Percentiles rank a stretch among this genome's conserved stretches.
These are phyloP conservation scores for Babesia sp. DNA, from an alignment of 169 alveolate species.

Conservation along the genomic window DNA sequence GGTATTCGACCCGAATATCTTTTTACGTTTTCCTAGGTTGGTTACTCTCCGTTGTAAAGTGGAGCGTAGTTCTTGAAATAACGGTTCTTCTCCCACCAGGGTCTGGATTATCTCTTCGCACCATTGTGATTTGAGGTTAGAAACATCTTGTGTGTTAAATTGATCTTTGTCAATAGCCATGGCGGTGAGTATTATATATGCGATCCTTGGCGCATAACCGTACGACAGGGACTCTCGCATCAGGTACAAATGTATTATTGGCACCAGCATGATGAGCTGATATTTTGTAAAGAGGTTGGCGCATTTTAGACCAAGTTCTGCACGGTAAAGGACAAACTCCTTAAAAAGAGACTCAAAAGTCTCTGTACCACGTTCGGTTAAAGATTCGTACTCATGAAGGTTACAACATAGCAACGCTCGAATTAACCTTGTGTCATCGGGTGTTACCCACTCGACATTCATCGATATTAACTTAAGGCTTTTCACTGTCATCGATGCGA, in stretches of 20 bases:
- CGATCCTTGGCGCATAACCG: conserved; percentile 17
- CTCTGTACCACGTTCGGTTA: conserved; percentile 56
- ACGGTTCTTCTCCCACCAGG: neutral
- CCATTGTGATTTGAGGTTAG: conserved; percentile 3
- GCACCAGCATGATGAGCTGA: conserved; percentile 35
- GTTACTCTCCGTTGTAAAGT: neutral
- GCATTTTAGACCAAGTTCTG: conserved; percentile 31
- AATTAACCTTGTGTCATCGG: conserved; percentile 14
- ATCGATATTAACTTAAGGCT: conserved; percentile 15
- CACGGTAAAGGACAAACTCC: conserved; percentile 23
- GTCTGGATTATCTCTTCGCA: too few relatives aligned
- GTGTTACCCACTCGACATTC: conserved; percentile 2
- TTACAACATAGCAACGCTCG: conserved; percentile 14
- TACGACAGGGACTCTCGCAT: conserved; percentile 7
- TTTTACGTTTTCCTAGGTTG: neutral
- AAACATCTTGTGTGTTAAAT: neutral
- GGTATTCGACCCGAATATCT: neutral
- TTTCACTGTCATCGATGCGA: conserved; percentile 47
- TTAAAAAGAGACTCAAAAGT: conserved; percentile 43
- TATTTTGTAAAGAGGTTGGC: neutral
- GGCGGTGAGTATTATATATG: neutral
- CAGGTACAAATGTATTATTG: conserved; percentile 34
- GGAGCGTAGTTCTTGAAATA: neutral
- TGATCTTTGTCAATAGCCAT: neutral
- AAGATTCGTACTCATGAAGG: conserved; percentile 35